Percentiles rank a stretch among this genome's conserved stretches.
phyloP scores from a whole-genome alignment of 495 filamentous ascomycete species.

The Coniosporium apollinis region DNA sequence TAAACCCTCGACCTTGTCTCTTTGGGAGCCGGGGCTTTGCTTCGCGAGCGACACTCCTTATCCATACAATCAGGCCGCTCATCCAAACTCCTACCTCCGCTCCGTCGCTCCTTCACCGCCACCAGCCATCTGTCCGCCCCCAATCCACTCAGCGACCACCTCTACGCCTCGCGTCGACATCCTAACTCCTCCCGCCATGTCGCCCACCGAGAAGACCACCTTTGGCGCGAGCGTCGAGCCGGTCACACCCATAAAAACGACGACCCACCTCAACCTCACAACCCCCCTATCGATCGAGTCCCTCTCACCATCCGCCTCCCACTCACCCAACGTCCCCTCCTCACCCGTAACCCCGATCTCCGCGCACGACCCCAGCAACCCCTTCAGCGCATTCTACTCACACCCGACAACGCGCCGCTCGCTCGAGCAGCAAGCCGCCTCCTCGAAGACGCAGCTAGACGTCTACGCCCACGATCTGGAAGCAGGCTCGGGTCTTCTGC shows the following conservation, averaged over 20 bases:
- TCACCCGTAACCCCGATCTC: slow-evolving; percentile 7
- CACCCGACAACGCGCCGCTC: slow-evolving; percentile 35
- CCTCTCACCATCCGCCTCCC: slow-evolving; percentile 3
- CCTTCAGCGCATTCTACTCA: slow-evolving; percentile 43
- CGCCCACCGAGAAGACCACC: slow-evolving; percentile 2
- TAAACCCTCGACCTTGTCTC: no score
- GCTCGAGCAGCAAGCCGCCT: slow-evolving; percentile 27
- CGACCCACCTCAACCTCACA: slow-evolving; percentile 1
- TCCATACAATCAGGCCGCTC: no score
- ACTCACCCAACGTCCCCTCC: slow-evolving; percentile 9
- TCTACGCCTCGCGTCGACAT: not conserved
- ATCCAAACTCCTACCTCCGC: no score
- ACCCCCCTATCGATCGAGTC: not conserved
- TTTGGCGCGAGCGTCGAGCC: slow-evolving; percentile 8
- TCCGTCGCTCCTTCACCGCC: no score
- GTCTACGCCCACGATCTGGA: slow-evolving; percentile 25
- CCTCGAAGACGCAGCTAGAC: slow-evolving; percentile 22
- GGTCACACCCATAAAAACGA: slow-evolving; percentile 1
- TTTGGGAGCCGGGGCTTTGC: no score
- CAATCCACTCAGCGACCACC: no score
- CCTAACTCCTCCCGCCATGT: not conserved
- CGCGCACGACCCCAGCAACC: slow-evolving; percentile 9
- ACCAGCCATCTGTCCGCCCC: no score
- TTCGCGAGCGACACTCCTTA: no score
- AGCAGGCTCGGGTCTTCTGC: no score